Evolutionary conservation across 768 basidiomycete genomes (phyloP).

Genomic region (Hysterangium stoloniferum): DNA sequence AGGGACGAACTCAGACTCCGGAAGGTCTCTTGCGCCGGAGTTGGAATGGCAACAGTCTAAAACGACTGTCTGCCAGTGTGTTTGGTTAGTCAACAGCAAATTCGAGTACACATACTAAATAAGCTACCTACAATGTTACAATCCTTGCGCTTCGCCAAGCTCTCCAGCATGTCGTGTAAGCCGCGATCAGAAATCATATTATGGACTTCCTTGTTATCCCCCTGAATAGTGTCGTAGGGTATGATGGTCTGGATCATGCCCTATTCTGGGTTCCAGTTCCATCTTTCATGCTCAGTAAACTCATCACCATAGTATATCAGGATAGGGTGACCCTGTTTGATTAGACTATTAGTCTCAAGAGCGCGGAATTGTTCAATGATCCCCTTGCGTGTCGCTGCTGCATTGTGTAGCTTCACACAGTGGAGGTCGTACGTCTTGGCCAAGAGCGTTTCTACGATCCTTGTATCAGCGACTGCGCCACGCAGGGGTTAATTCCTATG

Average conservation of each 20-base stretch:
- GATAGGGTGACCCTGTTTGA: conserved; percentile 24
- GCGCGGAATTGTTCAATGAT: conserved; percentile 27
- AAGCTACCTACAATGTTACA: conserved; percentile 34
- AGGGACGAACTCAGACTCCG: not conserved
- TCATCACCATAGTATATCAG: conserved; percentile 38
- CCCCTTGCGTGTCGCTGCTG: conserved; percentile 27
- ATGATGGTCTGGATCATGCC: conserved; percentile 31
- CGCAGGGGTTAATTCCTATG: conserved; percentile 23
- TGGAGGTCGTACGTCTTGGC: conserved; percentile 25
- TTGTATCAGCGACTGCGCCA: conserved; percentile 34
- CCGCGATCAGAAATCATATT: conserved; percentile 34
- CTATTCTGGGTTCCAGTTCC: too few relatives aligned
- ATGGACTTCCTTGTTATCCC: conserved; percentile 1
- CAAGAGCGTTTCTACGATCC: conserved; percentile 31
- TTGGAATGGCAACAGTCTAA: conserved; percentile 41
- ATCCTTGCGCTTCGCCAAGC: conserved; percentile 31
- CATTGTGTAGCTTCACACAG: conserved; percentile 32
- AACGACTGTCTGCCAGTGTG: conserved; percentile 39
- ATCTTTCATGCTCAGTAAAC: conserved; percentile 22
- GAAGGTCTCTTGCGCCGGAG: conserved; percentile 28
- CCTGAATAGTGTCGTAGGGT: conserved; percentile 26
- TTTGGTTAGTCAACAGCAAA: not conserved
- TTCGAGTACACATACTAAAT: not conserved
- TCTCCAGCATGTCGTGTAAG: conserved; percentile 29
- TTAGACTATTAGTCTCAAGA: conserved; percentile 12